Base-by-base conservation (phyloP, 2,329 filamentous ascomycete genomes). In the Cordyceps cateniannulata region DNA sequence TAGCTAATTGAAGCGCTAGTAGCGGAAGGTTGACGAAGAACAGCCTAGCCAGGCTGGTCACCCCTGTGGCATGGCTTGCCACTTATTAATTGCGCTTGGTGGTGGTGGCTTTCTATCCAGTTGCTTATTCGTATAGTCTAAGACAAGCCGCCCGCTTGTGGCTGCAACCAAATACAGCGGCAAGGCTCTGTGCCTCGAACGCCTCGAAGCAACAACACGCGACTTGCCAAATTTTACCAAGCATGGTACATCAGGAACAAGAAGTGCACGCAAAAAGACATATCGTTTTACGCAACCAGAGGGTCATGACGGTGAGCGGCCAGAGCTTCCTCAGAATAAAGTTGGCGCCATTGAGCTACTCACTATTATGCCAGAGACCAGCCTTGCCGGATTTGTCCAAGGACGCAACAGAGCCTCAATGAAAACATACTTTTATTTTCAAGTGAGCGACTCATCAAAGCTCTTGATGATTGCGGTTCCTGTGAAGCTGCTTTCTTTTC, bases 351-450 rank as follows among this genome's bases (percentile, higher is more conserved):
- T 52, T 25, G 48, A 35, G 24, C 10, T 25, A 5, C 44, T 45
- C 44, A 18, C 25, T 6, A 25, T 5, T 20, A 44, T 57, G 27
- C 14, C 6, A 35, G 14, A 38, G 22, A n/a, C 20, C 12, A 10
- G 42, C 16, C 20, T n/a, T 48, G 44, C 54, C 54, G 44, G 16
- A 57, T 57, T 48, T 38, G 54, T 48, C 9, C 54, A 57, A 48
- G 8, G 53, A 42, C 24, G 18, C 24, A 29, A 24, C 40, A 38
- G 51, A 44, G 51, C 51, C 51, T 44, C 38, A 44, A 4, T 20
- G 38, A 29, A 20, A 14, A 38, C 18, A 20, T 47, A 16, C 3
- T 12, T 27, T 51, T 54, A 14, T n/a, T 10, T 18, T n/a, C 7
- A 9, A 6, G 32, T 10, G 14, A 20, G 47, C 7, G 22, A 25